Evolutionary conservation across 768 basidiomycete species (phyloP), one percentile per base, ranked within the genome.

Genomic region (Zangia roseola): DNA sequence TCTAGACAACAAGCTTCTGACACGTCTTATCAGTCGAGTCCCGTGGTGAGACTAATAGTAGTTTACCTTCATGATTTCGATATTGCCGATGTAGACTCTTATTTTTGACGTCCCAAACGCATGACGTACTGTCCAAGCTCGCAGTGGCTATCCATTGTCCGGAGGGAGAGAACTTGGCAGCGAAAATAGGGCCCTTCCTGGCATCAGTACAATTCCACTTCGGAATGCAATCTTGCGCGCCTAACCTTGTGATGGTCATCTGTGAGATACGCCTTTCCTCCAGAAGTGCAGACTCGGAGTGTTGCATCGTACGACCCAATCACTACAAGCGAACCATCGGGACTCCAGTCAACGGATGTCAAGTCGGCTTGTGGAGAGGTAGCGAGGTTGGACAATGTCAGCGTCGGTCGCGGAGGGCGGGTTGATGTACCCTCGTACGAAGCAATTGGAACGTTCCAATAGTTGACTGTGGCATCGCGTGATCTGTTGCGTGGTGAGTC

Each of bases 291-390:
- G 36, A 93, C 73, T 28, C 91, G 81, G 35, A 93, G 76, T 16
- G 81, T 67, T 10, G 81, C 77, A 55, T 92, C 90, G 53, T 86
- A 88, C 17, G 85, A 90, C 10, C 87, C 90, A 49, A 90, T 78
- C 6, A 88, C 88, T 28, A 93, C 72, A 13, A 89, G 69, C 24
- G 78, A 78, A 16, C 91, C 91, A 45, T 88, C 84, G 5, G 70
- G 62, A 55, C 80, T 89, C 90, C 90, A 93, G 59, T 87, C 81
- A 39, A 93, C 59, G 34, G 83, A 82, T 14, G 89, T 91, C 48
- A 91, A 67, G 63, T 93, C 90, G 10, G 70, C 70, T 41, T 80
- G 79, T 26, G 72, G 62, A 21, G 72, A 61, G 52, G 71, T 69
- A 34, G 76, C 69, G 19, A 80, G 74, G 55, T 81, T 77, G 39